A percentile compares a stretch with the other conserved stretches of the same genome.
Conservation (phyloP, 805 yeast genomes). For the Candida qinlingensis region DNA sequence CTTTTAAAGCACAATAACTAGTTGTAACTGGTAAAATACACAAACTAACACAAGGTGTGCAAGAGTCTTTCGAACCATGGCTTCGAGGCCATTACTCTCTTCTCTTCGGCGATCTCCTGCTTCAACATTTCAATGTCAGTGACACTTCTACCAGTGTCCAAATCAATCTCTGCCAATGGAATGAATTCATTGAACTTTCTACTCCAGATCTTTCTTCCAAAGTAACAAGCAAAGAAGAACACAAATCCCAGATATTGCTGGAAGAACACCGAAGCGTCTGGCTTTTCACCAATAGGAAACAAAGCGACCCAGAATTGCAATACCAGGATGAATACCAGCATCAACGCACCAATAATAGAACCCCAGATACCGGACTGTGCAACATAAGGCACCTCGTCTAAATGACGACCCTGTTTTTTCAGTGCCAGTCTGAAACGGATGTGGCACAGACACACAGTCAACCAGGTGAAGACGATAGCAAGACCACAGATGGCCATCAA, state of each 20-base stretch:
- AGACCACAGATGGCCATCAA: constrained; percentile 44
- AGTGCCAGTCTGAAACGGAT: constrained; percentile 43
- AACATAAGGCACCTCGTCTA: constrained; percentile 36
- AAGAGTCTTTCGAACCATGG: constrained; percentile 46
- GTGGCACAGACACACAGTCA: constrained; percentile 38
- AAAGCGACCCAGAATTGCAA: constrained; percentile 47
- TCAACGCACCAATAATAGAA: constrained; percentile 32
- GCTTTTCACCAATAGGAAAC: constrained; percentile 35
- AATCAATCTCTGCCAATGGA: constrained; percentile 45
- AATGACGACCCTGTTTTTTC: constrained; percentile 34
- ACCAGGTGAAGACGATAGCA: constrained; percentile 46
- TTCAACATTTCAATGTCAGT: constrained; percentile 49
- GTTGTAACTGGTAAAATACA: too few relatives aligned
- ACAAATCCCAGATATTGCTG: constrained; percentile 37
- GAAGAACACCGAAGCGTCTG: constrained; percentile 34
- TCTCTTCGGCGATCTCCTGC: constrained; percentile 56
- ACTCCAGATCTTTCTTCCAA: constrained; percentile 39
- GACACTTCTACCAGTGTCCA: constrained; percentile 61
- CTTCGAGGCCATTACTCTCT: constrained; percentile 39
- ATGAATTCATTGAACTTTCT: constrained; percentile 37
- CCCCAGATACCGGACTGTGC: constrained; percentile 41
- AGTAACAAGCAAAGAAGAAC: constrained; percentile 33
- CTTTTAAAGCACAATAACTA: too few relatives aligned
- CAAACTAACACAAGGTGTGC: constrained; percentile 42
- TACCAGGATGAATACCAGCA: constrained; percentile 33